Evolutionary conservation across 1,284 basidiomycete genomes (phyloP).

Genomic region (Hemileia vastatrix): DNA sequence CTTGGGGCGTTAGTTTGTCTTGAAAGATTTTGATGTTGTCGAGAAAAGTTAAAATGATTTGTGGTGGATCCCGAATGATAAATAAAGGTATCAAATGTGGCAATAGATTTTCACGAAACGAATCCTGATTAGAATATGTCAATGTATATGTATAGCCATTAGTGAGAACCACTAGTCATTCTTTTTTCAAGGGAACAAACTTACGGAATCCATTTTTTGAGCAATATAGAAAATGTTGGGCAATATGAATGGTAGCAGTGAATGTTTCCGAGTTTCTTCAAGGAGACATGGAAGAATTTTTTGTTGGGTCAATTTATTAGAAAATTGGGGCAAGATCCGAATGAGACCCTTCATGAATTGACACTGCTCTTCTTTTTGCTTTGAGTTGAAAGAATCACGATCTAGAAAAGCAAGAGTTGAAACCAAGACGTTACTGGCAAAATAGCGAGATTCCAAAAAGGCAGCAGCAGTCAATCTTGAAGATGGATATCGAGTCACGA

Average conservation of each 20-base stretch:
- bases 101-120: slow-evolving; percentile 72
- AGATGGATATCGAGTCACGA: slow-evolving; percentile 68
- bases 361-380: slow-evolving; percentile 87
- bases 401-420: slow-evolving; percentile 95
- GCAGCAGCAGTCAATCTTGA: slow-evolving; percentile 65
- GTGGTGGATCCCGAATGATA: slow-evolving; percentile 82
- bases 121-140: slow-evolving; percentile 53
- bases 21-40: slow-evolving; percentile 82
- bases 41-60: slow-evolving; percentile 76
- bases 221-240: slow-evolving; percentile 94
- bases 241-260: slow-evolving; percentile 87
- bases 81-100: slow-evolving; percentile 87
- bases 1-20: slow-evolving; percentile 72
- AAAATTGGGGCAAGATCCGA: slow-evolving; percentile 72
- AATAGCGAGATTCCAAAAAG: slow-evolving; percentile 75
- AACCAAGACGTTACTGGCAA: slow-evolving; percentile 82
- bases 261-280: slow-evolving; percentile 70
- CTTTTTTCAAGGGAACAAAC: background rate
- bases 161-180: background rate
- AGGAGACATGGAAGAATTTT: slow-evolving; percentile 92
- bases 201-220: slow-evolving; percentile 54
- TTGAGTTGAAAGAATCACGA: slow-evolving; percentile 85
- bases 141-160: too few relatives aligned
- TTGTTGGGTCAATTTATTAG: slow-evolving; percentile 70
- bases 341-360: slow-evolving; percentile 54